These are phyloP conservation scores for Termitomyces heimii DNA, from an alignment of 768 basidiomycete genomes.

Conservation along the genomic window DNA sequence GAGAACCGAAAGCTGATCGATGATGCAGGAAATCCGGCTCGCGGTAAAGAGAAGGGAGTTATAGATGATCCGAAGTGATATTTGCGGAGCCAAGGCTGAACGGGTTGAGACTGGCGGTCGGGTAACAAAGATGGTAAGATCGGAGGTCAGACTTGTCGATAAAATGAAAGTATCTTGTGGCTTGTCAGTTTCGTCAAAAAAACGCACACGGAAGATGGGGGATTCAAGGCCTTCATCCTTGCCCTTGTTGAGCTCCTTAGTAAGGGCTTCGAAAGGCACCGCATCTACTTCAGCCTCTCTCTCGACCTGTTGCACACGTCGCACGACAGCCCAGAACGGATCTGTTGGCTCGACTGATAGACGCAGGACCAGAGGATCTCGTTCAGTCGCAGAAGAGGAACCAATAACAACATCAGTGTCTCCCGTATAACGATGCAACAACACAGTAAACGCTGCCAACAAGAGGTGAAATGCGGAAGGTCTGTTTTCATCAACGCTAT, in stretches of 20 bases:
- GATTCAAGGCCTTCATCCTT: slow-evolving; percentile 55
- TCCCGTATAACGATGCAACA: slow-evolving; percentile 92
- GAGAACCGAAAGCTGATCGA: slow-evolving; percentile 82
- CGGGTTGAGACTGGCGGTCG: slow-evolving; percentile 63
- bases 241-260: slow-evolving; percentile 59
- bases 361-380: slow-evolving; percentile 79
- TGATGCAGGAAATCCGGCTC: slow-evolving; percentile 65
- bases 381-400: slow-evolving; percentile 70
- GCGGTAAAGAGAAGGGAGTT: slow-evolving; percentile 92
- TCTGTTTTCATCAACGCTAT: slow-evolving; percentile 28
- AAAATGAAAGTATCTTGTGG: slow-evolving; percentile 69
- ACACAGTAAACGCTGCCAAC: slow-evolving; percentile 84
- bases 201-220: slow-evolving; percentile 90
- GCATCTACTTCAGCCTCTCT: slow-evolving; percentile 76
- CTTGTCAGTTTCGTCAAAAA: slow-evolving; percentile 87
- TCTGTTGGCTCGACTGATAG: slow-evolving; percentile 79
- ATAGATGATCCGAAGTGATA: slow-evolving; percentile 83
- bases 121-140: slow-evolving; percentile 87
- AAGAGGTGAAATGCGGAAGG: slow-evolving; percentile 90
- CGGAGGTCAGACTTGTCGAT: slow-evolving; percentile 81
- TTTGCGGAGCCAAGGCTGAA: slow-evolving; percentile 62
- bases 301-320: slow-evolving; percentile 81
- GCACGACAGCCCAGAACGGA: slow-evolving; percentile 85
- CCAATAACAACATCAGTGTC: slow-evolving; percentile 93
- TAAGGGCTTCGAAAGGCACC: slow-evolving; percentile 75